Base-by-base conservation (phyloP, 2,329 filamentous ascomycete species). In the Ophidiomyces ophidiicola region DNA sequence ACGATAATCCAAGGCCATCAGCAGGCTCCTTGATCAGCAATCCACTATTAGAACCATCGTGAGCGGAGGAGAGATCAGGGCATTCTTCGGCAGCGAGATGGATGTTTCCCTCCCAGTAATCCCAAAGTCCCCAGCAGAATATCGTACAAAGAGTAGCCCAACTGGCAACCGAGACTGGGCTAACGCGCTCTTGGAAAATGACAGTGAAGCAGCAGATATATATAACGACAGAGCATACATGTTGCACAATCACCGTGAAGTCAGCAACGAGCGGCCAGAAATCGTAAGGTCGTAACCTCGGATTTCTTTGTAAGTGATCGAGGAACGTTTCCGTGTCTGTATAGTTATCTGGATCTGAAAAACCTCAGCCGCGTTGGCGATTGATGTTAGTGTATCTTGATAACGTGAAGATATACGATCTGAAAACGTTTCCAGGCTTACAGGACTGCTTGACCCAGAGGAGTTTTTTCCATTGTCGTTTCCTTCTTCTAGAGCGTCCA, bases 391-490 rank as follows among this genome's bases (percentile, higher is more conserved):
- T 18, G 2, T 32, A 15, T 14, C 29, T 14, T 8, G 29, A 15
- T 32, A n/a, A n/a, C n/a, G n/a, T n/a, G n/a, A n/a, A n/a, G n/a
- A n/a, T n/a, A n/a, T n/a, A n/a, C 7, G 8, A 32, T 7, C 10
- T n/a, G n/a, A n/a, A n/a, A n/a, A n/a, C n/a, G n/a, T n/a, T 2
- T n/a, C 29, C 26, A 11, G 20, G 62, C 77, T 48, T 66, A 87
- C 82, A 94, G 23, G 82, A 83, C 59, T 96, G 90, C 63, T 93
- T 94, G 55, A 98, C 87, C 90, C 90, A 98, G 40, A 98, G 72
- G 48, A 98, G 64, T 67, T 96, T 96, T 70, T 92, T 93, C 83
- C 88, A 96, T 7, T 75, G 75, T 48, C 79, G 70, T 51, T 76
- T 70, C 32, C 81, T 71, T 49, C 78, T 82, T 34, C 75, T 67